A percentile compares a stretch with the other conserved stretches of the same genome.
Evolutionary conservation across 192 early-diverging fungal species (phyloP).

Genomic region (Podila epigama): DNA sequence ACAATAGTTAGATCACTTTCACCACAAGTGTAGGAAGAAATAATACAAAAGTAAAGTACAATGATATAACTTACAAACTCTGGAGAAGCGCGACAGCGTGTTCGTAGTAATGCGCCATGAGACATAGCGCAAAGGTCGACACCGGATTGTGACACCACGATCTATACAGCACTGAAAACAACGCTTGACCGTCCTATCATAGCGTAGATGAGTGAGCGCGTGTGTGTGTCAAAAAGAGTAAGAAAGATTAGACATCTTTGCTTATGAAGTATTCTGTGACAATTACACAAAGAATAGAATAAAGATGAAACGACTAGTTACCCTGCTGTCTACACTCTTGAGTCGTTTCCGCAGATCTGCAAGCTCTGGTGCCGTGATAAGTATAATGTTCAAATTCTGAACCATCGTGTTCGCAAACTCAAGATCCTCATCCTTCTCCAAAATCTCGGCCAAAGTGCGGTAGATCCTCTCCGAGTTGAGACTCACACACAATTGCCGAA

Average conservation of each 20-base stretch:
- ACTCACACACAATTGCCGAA: slow-evolving; percentile 91
- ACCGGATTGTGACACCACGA: slow-evolving; percentile 99
- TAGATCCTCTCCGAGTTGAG: slow-evolving; percentile 94
- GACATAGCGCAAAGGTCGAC: slow-evolving; percentile 90
- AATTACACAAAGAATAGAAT: too few relatives aligned
- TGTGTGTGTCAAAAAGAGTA: too few relatives aligned
- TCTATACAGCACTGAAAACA: slow-evolving; percentile 88
- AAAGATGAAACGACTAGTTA: slow-evolving; percentile 21
- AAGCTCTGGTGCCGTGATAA: slow-evolving; percentile 95
- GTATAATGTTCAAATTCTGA: slow-evolving; percentile 95
- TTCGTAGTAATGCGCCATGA: slow-evolving; percentile 97
- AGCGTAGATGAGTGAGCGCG: neutral
- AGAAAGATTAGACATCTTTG: too few relatives aligned
- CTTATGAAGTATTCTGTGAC: too few relatives aligned
- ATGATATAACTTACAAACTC: slow-evolving; percentile 66
- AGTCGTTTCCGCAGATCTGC: slow-evolving; percentile 80
- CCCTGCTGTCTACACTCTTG: slow-evolving; percentile 75
- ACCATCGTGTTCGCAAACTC: slow-evolving; percentile 98
- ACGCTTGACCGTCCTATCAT: slow-evolving; percentile 74
- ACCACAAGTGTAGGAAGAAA: neutral
- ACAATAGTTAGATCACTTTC: neutral
- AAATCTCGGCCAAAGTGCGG: slow-evolving; percentile 82
- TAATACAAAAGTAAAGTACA: neutral
- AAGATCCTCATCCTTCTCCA: slow-evolving; percentile 88
- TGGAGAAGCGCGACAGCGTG: slow-evolving; percentile 83